Conservation (phyloP, 208 protist species). For the Balamuthia mandrillaris region DNA sequence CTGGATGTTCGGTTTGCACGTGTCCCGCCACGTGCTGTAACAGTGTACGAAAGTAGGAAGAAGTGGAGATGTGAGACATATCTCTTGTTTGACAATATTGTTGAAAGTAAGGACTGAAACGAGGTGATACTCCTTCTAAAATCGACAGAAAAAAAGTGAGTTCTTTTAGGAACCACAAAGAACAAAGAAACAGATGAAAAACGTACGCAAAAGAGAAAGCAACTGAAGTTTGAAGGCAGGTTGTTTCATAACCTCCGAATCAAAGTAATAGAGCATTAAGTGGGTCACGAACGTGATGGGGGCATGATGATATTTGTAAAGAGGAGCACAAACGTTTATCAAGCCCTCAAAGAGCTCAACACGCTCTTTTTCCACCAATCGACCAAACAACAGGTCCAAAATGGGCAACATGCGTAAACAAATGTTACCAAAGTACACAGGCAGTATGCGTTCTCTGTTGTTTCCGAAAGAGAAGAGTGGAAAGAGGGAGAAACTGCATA, state of each 20-base stretch:
- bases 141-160: neutral
- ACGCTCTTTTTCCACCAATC: neutral
- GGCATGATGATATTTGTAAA: neutral
- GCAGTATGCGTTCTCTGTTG: neutral
- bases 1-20: neutral
- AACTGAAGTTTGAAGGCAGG: neutral
- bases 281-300: neutral
- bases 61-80: neutral
- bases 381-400: neutral
- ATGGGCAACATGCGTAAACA: neutral
- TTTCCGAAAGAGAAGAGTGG: neutral
- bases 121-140: neutral
- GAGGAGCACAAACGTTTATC: neutral
- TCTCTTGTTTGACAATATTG: neutral
- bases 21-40: neutral
- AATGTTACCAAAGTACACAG: neutral
- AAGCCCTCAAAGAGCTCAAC: neutral
- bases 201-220: neutral
- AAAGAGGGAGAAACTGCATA: neutral
- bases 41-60: neutral
- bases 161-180: neutral
- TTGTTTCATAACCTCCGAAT: neutral
- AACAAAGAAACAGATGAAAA: neutral
- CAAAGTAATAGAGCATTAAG: neutral
- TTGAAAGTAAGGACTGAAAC: neutral